A percentile compares a stretch with the other conserved stretches of the same genome.
Evolutionary conservation across 306 rosid genomes (phyloP).

Genomic region (Prosopis cineraria): DNA sequence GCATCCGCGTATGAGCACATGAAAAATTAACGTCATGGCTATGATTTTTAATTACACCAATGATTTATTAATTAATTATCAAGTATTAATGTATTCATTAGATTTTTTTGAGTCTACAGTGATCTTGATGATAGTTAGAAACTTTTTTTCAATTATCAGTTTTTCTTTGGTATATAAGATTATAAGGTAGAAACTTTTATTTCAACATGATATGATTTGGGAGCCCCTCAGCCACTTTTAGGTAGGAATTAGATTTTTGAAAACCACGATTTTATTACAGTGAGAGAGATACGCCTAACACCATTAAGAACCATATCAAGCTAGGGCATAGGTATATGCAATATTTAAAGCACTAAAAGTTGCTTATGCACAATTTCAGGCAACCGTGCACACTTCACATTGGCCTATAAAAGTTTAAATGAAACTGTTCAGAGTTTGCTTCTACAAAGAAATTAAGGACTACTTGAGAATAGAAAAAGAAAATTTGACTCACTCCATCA

Average conservation of each 20-base stretch:
- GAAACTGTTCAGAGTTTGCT: neutral
- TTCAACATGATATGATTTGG: neutral
- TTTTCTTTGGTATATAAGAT: too few species aligned
- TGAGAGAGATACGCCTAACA: neutral
- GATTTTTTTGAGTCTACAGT: neutral
- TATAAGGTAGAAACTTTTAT: neutral
- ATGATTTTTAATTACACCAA: neutral
- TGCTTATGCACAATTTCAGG: neutral
- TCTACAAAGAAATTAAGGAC: slow-evolving; percentile 18
- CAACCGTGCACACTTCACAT: neutral
- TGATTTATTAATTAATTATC: neutral
- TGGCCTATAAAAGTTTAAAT: neutral
- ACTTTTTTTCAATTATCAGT: too few species aligned
- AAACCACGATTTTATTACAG: neutral
- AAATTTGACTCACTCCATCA: neutral
- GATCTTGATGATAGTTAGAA: neutral
- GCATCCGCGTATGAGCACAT: neutral
- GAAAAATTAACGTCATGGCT: neutral
- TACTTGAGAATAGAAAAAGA: neutral
- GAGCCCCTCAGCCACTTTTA: neutral
- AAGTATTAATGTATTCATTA: neutral
- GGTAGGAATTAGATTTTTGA: neutral
- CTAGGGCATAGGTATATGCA: neutral
- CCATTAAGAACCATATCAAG: neutral
- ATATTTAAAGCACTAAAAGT: slow-evolving; percentile 13